Conservation (phyloP, 2,329 filamentous ascomycete genomes). For the Ascochyta clinopodiicola region DNA sequence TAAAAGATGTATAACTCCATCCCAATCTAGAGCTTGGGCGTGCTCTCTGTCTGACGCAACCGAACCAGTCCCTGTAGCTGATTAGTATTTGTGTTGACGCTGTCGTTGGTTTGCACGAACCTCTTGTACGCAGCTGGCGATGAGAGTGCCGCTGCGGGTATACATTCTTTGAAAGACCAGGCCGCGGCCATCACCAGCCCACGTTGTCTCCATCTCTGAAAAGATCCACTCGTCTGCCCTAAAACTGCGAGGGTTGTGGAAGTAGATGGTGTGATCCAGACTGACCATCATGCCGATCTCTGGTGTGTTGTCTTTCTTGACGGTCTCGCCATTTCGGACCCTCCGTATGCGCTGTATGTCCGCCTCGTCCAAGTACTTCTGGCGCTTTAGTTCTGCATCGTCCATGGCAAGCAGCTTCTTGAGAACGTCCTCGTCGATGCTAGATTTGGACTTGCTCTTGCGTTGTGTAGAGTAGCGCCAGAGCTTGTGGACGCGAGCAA, state of each 20-base stretch:
- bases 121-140: slow-evolving; percentile 84
- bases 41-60: slow-evolving; percentile 15
- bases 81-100: not conserved
- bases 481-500: slow-evolving; percentile 79
- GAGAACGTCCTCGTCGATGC: slow-evolving; percentile 52
- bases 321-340: slow-evolving; percentile 49
- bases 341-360: slow-evolving; percentile 55
- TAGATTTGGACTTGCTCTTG: slow-evolving; percentile 44
- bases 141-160: slow-evolving; percentile 70
- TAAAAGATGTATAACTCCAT: not conserved
- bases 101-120: slow-evolving; percentile 45
- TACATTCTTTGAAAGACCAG: slow-evolving; percentile 79
- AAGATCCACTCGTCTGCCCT: slow-evolving; percentile 75
- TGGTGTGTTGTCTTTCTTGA: slow-evolving; percentile 58
- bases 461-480: slow-evolving; percentile 70
- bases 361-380: slow-evolving; percentile 56
- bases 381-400: slow-evolving; percentile 50
- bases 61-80: slow-evolving; percentile 14
- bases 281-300: slow-evolving; percentile 85
- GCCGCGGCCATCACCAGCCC: slow-evolving; percentile 78
- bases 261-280: slow-evolving; percentile 72
- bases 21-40: slow-evolving; percentile 11
- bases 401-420: slow-evolving; percentile 55
- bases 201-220: slow-evolving; percentile 79
- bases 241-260: slow-evolving; percentile 59